These are phyloP conservation scores for Arthroderma sp. DNA, from an alignment of 2,329 filamentous ascomycete species.

Conservation along the genomic window DNA sequence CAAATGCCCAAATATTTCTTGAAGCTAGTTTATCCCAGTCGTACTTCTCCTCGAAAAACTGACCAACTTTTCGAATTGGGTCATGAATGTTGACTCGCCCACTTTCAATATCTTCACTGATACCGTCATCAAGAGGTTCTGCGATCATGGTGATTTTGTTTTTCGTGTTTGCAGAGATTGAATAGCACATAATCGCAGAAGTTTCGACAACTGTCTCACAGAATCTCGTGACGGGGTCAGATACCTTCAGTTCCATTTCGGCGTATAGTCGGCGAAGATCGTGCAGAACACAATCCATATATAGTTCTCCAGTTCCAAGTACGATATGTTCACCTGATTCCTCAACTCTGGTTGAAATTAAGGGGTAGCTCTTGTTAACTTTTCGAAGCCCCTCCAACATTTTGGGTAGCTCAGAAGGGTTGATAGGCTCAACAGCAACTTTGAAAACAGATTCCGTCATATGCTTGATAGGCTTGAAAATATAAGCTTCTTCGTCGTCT, in stretches of 20 bases:
- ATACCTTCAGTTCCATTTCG: conserved; percentile 99
- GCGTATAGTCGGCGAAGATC: conserved; percentile 88
- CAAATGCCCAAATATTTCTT: conserved; percentile 96
- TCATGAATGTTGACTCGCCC: conserved; percentile 86
- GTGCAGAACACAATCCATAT: conserved; percentile 98
- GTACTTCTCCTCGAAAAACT: conserved; percentile 94
- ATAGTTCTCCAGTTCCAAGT: conserved; percentile 91
- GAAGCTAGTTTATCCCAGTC: conserved; percentile 93
- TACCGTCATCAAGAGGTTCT: conserved; percentile 87
- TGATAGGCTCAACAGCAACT: conserved; percentile 94
- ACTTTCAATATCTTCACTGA: conserved; percentile 85
- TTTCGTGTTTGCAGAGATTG: conserved; percentile 96
- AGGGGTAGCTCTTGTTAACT: conserved; percentile 93
- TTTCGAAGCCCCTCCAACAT: conserved; percentile 96
- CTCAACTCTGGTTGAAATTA: conserved; percentile 93
- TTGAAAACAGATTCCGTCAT: conserved; percentile 98
- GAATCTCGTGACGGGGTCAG: conserved; percentile 92
- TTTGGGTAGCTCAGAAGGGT: conserved; percentile 93
- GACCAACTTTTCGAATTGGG: conserved; percentile 81
- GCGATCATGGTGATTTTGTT: conserved; percentile 99
- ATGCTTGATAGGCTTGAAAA: conserved; percentile 84
- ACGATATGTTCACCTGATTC: conserved; percentile 95
- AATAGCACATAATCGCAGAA: conserved; percentile 95
- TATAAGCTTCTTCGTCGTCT: conserved; percentile 83
- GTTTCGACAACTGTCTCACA: conserved; percentile 97